phyloP scores from a whole-genome alignment of 2,329 filamentous ascomycete species.

The Alternaria hordeiaustralica region DNA sequence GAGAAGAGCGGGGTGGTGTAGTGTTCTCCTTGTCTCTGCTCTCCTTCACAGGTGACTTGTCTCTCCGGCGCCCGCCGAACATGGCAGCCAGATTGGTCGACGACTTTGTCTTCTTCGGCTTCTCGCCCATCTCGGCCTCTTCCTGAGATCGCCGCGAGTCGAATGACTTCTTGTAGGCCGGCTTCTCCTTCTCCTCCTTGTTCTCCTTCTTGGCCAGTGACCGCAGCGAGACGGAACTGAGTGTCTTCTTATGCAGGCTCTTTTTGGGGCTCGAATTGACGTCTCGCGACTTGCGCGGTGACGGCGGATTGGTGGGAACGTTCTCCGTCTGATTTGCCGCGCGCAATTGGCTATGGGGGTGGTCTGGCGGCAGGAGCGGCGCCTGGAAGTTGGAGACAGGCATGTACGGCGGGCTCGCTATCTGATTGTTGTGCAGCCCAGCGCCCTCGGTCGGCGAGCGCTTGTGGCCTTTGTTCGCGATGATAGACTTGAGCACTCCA shows the following conservation, averaged over 20 bases:
- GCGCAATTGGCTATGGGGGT: constrained; percentile 52
- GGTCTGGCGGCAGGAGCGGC: constrained; percentile 58
- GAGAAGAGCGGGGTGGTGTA: constrained; percentile 63
- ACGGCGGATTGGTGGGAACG: constrained; percentile 44
- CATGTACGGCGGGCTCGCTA: constrained; percentile 31
- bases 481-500: constrained; percentile 58
- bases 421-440: constrained; percentile 31
- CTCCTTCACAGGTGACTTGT: constrained; percentile 51
- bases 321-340: constrained; percentile 42
- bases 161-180: constrained; percentile 38
- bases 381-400: constrained; percentile 35
- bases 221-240: constrained; percentile 61
- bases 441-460: constrained; percentile 54
- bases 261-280: constrained; percentile 43
- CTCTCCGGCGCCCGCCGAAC: constrained; percentile 74
- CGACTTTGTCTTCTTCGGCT: constrained; percentile 77
- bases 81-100: constrained; percentile 80
- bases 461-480: constrained; percentile 55
- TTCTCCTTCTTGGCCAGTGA: constrained; percentile 56
- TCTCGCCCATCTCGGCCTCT: constrained; percentile 42
- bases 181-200: constrained; percentile 24
- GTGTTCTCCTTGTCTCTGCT: constrained; percentile 82
- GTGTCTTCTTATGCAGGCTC: constrained; percentile 60
- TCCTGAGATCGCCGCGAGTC: constrained; percentile 39
- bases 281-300: constrained; percentile 49